These are phyloP conservation scores for Citropsis articulata DNA, from an alignment of 345 rosid species.

Conservation along the genomic window DNA sequence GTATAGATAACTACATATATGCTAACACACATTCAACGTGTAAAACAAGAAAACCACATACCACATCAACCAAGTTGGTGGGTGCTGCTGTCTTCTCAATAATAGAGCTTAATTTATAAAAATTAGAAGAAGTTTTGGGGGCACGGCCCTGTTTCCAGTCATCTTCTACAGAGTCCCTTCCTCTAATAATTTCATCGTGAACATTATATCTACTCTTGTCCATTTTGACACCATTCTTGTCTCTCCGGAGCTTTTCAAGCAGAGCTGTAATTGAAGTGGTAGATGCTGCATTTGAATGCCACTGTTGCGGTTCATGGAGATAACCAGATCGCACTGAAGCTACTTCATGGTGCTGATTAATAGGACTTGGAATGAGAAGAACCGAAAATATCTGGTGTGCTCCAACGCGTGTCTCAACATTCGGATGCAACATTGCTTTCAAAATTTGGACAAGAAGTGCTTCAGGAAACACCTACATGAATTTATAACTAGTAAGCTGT, in stretches of 20 bases:
- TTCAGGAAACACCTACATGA: conserved; percentile 73
- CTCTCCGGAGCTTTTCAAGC: conserved; percentile 82
- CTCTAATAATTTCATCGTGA: conserved; percentile 51
- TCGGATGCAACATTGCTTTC: conserved; percentile 85
- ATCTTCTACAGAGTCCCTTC: conserved; percentile 36
- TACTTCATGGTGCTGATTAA: conserved; percentile 44
- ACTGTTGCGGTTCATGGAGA: conserved; percentile 56
- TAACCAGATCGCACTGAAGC: conserved; percentile 56
- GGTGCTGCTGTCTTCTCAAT: conserved; percentile 56
- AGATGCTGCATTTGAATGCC: conserved; percentile 65
- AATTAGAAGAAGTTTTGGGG: conserved; percentile 55
- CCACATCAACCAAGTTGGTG: conserved; percentile 47
- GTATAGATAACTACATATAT: background rate
- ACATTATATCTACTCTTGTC: conserved; percentile 41
- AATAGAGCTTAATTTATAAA: conserved; percentile 67
- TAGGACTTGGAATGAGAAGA: conserved; percentile 69
- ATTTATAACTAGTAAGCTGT: conserved; percentile 2
- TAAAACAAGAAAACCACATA: conserved; percentile 20
- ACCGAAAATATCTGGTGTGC: conserved; percentile 83
- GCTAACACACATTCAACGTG: background rate
- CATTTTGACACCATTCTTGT: conserved; percentile 52
- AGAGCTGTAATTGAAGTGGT: conserved; percentile 73
- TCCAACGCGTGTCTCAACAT: conserved; percentile 77
- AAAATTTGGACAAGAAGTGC: conserved; percentile 75
- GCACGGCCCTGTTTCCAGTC: conserved; percentile 46